Evolutionary conservation across 805 yeast genomes (phyloP).

Genomic region (Pichia exigua): DNA sequence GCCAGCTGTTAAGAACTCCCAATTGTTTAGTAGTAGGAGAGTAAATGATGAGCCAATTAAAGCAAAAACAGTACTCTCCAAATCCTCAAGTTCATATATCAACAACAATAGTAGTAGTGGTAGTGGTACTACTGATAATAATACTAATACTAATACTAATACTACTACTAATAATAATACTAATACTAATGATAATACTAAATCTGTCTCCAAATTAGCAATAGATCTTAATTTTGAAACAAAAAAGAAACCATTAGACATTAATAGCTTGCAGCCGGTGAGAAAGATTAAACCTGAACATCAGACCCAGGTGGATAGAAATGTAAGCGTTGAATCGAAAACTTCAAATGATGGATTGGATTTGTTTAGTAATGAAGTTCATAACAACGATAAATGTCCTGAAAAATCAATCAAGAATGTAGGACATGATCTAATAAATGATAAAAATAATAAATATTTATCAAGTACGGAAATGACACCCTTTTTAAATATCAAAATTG

Average conservation of each 20-base stretch:
- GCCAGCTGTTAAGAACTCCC: not conserved
- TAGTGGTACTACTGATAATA: no score
- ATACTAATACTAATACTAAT: not conserved
- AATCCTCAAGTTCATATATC: not conserved
- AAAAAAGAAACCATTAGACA: conserved; percentile 4
- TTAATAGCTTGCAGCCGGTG: conserved; percentile 7
- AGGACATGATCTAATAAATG: not conserved
- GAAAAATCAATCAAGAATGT: not conserved
- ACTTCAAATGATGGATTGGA: not conserved
- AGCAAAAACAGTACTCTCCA: not conserved
- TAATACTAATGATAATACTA: not conserved
- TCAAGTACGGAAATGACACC: not conserved
- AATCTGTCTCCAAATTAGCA: not conserved
- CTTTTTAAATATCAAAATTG: not conserved
- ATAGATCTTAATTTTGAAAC: not conserved
- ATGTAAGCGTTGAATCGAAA: not conserved
- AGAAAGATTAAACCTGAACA: not conserved
- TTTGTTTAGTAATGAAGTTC: not conserved
- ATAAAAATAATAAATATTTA: not conserved
- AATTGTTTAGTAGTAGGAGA: conserved; percentile 7
- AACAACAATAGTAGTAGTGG: not conserved
- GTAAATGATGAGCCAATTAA: not conserved
- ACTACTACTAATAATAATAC: not conserved
- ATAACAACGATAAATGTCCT: not conserved
- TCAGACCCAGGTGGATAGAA: not conserved